Evolutionary conservation across 208 protist species (phyloP).

Genomic region (Crithidia mellificae): DNA sequence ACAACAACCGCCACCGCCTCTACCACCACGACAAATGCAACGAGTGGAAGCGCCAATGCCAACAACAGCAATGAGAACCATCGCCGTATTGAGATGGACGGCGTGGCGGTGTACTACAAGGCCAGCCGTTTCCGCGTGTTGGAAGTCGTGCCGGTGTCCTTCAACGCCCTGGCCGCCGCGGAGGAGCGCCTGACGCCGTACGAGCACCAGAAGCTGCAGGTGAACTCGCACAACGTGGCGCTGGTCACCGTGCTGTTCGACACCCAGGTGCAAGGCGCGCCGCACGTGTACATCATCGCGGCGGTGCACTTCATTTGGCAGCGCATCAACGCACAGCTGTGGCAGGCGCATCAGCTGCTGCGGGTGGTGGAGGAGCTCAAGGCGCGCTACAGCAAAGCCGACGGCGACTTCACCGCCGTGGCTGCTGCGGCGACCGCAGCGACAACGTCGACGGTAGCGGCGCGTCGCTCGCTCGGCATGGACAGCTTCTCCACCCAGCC

Average conservation of each 20-base stretch:
- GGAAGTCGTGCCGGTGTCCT: conserved; percentile 62
- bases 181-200: conserved; percentile 55
- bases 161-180: conserved; percentile 68
- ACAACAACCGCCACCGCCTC: too few relatives aligned
- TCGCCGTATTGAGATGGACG: conserved; percentile 79
- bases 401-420: conserved; percentile 14
- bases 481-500: conserved; percentile 15
- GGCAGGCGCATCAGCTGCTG: conserved; percentile 75
- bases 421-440: background rate
- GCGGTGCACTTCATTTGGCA: conserved; percentile 84
- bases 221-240: conserved; percentile 83
- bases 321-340: conserved; percentile 79
- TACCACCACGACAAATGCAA: background rate
- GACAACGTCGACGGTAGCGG: background rate
- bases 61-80: conserved; percentile 18
- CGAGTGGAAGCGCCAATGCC: background rate
- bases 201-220: conserved; percentile 69
- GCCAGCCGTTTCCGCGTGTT: conserved; percentile 58
- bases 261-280: conserved; percentile 28
- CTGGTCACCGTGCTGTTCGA: conserved; percentile 77
- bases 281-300: conserved; percentile 61
- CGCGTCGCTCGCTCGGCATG: background rate
- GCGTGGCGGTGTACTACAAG: conserved; percentile 78
- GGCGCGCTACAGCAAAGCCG: conserved; percentile 47
- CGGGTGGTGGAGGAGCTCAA: conserved; percentile 58